Base-by-base conservation (phyloP, 192 early-diverging fungal species). In the Kappamyces sp. region DNA sequence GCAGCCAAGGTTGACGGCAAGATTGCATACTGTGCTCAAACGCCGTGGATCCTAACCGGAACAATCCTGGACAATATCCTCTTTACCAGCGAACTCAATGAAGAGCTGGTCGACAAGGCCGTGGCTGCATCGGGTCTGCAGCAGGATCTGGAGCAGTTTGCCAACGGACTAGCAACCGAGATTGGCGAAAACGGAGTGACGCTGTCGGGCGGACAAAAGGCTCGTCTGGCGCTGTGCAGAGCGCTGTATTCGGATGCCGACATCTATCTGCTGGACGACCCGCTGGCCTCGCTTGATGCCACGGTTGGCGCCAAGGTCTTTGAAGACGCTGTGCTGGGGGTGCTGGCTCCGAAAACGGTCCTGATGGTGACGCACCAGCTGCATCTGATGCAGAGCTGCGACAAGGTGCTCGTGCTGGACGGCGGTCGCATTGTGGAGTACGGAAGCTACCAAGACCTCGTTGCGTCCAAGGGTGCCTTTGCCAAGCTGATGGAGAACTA, bases 181-280 rank as follows among this genome's bases (percentile, higher is more conserved):
- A 66, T 93, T 71, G 91, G 93, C 40, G 90, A 93, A 67, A 83
- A 85, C 60, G 94, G 94, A 31, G 86, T 93, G 61, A 95, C 88
- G 44, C 73, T 97, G 10, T 91, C 88, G 37, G 94, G 94, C 64
- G 94, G 94, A 12, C 94, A 97, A 57, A 93, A 91, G 69, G 85
- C 86, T 31, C 84, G 79, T 4, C 54, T 82, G 33, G 67, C 74
- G 2, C 69, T 79, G 15, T 74, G 84, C 0, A 66, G 86, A 47
- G 82, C 82, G 1, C 74, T 80, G 34, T 87, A 87, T 55, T 41
- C 71, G n/a, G 71, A 82, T 6, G 79, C 83, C 6, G 84, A 87
- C 40, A 64, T 87, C 0, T 82, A 84, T 33, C 65, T 87, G 0
- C 57, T 87, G 31, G 86, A 87, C 49, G 86, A 87, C 48, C 84